Conservation (phyloP, 805 yeast genomes). For the Cyberlindnera maclurae region DNA sequence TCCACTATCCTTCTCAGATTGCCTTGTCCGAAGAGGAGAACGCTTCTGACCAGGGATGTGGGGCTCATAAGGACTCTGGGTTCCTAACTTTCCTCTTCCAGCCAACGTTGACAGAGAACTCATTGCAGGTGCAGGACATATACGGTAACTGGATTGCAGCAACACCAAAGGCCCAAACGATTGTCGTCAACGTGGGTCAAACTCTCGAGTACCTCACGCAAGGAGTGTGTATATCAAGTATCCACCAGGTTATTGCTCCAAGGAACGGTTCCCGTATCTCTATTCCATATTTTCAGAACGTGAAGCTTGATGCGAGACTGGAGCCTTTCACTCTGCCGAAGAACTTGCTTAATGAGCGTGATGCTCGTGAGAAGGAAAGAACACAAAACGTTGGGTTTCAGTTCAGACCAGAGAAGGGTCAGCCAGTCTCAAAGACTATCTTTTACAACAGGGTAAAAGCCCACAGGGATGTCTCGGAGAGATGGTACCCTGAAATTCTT, state of each 20-base stretch:
- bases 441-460: constrained; percentile 38
- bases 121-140: constrained; percentile 40
- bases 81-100: not conserved
- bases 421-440: constrained; percentile 31
- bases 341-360: constrained; percentile 25
- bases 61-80: constrained; percentile 45
- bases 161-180: constrained; percentile 29
- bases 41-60: constrained; percentile 30
- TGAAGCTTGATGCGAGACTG: constrained; percentile 27
- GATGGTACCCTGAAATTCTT: constrained; percentile 37
- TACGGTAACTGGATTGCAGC: constrained; percentile 41
- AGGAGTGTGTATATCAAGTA: constrained; percentile 42
- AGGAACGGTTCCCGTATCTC: constrained; percentile 29
- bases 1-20: constrained; percentile 28
- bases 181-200: constrained; percentile 42
- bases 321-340: constrained; percentile 29
- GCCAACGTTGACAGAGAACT: constrained; percentile 4
- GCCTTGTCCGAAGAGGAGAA: constrained; percentile 36
- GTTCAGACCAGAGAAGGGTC: constrained; percentile 13
- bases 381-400: constrained; percentile 18
- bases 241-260: constrained; percentile 32
- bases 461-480: constrained; percentile 39
- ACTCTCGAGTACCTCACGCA: constrained; percentile 39
- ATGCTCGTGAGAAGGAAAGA: constrained; percentile 31
- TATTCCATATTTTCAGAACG: constrained; percentile 40